phyloP scores from a whole-genome alignment of 495 filamentous ascomycete genomes.

The Endocarpon pusillum region DNA sequence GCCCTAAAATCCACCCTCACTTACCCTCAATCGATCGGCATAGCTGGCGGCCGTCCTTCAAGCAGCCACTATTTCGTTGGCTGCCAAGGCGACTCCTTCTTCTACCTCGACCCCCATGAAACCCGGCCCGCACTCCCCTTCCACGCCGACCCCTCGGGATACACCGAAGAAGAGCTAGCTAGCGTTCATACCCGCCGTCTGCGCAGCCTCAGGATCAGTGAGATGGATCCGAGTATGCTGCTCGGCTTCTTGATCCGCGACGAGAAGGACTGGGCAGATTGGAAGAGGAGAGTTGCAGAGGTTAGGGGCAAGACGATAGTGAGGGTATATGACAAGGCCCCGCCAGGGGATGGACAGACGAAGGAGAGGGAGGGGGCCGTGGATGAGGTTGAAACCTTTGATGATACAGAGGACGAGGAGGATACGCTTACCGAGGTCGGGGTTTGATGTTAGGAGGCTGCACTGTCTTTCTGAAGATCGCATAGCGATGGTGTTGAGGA shows the following conservation, averaged over 20 bases:
- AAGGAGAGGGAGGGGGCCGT: slow-evolving; percentile 52
- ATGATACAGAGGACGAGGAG: slow-evolving; percentile 42
- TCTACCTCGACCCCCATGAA: slow-evolving; percentile 88
- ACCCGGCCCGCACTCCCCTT: slow-evolving; percentile 53
- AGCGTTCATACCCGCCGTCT: slow-evolving; percentile 78
- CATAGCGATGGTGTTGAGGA: no score
- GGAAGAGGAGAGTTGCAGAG: slow-evolving; percentile 50
- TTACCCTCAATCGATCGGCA: slow-evolving; percentile 80
- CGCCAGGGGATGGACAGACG: slow-evolving; percentile 29
- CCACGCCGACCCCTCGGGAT: slow-evolving; percentile 29
- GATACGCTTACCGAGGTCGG: no score
- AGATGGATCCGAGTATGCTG: slow-evolving; percentile 98
- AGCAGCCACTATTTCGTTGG: slow-evolving; percentile 95
- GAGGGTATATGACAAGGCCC: slow-evolving; percentile 50
- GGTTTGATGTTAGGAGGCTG: no score
- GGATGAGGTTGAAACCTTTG: slow-evolving; percentile 77
- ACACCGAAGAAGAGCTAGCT: slow-evolving; percentile 54
- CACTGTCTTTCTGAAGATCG: no score
- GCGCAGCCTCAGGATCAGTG: slow-evolving; percentile 63
- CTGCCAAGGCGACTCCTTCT: slow-evolving; percentile 74
- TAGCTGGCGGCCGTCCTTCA: slow-evolving; percentile 87
- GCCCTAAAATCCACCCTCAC: slow-evolving; percentile 65
- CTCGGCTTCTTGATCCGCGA: slow-evolving; percentile 84
- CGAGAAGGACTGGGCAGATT: slow-evolving; percentile 68
- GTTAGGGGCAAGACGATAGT: slow-evolving; percentile 71